These are phyloP conservation scores for Meyerozyma athensensis DNA, from an alignment of 1,139 yeast species.

Conservation along the genomic window DNA sequence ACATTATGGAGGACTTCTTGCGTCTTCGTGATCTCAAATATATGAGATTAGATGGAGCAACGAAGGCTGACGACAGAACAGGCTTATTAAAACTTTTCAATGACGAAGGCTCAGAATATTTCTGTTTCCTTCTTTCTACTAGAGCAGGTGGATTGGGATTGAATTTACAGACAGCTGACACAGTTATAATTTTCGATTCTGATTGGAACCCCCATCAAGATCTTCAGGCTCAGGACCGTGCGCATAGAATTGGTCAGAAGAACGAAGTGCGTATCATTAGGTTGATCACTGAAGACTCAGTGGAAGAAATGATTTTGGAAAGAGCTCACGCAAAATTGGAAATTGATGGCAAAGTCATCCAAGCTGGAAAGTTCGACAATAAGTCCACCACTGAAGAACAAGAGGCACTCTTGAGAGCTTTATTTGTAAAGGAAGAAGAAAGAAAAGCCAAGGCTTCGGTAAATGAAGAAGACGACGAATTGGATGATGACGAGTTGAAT, in stretches of 20 bases:
- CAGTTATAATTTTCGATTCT: conserved; percentile 81
- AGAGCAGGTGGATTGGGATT: conserved; percentile 90
- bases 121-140: conserved; percentile 74
- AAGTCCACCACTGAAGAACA: conserved; percentile 81
- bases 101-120: conserved; percentile 67
- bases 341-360: conserved; percentile 84
- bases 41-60: conserved; percentile 76
- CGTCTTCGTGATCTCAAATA: conserved; percentile 61
- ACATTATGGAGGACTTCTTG: conserved; percentile 81
- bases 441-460: conserved; percentile 37
- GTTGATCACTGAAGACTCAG: conserved; percentile 75
- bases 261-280: conserved; percentile 79
- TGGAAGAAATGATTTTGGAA: conserved; percentile 77
- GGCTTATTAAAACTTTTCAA: conserved; percentile 63
- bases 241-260: conserved; percentile 87
- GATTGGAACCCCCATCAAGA: conserved; percentile 95
- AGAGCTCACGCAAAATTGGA: conserved; percentile 80
- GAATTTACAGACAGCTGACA: conserved; percentile 83
- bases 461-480: conserved; percentile 49
- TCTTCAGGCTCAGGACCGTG: conserved; percentile 88
- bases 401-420: conserved; percentile 66
- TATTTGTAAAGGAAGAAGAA: conserved; percentile 68
- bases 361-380: conserved; percentile 83
- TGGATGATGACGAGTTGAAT: conserved; percentile 70
- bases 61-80: conserved; percentile 81